Percentiles rank a stretch among this genome's conserved stretches.
These are phyloP conservation scores for Paraconiothyrium brasiliense DNA, from an alignment of 2,329 filamentous ascomycete species.

Conservation along the genomic window DNA sequence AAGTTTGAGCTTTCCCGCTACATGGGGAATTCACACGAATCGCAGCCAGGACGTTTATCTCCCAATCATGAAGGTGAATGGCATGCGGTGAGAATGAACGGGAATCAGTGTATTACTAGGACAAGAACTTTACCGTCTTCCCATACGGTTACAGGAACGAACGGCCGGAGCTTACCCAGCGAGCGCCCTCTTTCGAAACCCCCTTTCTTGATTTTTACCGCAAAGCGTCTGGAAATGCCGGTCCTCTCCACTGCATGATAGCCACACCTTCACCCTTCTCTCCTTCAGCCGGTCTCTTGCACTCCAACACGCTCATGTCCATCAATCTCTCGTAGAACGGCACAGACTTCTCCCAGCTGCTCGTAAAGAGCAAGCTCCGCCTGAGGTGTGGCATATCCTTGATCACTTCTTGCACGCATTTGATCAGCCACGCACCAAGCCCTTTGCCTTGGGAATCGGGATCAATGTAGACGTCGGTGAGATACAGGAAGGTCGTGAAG, in stretches of 20 bases:
- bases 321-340: conserved; percentile 24
- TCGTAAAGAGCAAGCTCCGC: conserved; percentile 21
- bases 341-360: conserved; percentile 21
- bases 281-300: conserved; percentile 4
- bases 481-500: conserved; percentile 19
- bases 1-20: no score
- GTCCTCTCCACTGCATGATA: conserved; percentile 20
- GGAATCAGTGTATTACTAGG: not conserved
- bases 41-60: no score
- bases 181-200: no score
- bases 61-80: no score
- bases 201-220: not conserved
- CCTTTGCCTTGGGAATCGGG: conserved; percentile 18
- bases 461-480: conserved; percentile 25
- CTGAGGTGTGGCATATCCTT: conserved; percentile 20
- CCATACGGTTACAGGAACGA: no score
- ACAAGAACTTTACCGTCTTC: not conserved
- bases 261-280: conserved; percentile 8
- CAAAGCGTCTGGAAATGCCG: conserved; percentile 10
- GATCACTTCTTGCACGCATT: conserved; percentile 21
- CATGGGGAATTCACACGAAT: no score
- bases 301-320: conserved; percentile 17
- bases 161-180: no score
- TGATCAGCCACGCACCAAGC: conserved; percentile 20
- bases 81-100: not conserved